Base-by-base conservation (phyloP, 805 yeast species). In the Yamadazyma olivae region DNA sequence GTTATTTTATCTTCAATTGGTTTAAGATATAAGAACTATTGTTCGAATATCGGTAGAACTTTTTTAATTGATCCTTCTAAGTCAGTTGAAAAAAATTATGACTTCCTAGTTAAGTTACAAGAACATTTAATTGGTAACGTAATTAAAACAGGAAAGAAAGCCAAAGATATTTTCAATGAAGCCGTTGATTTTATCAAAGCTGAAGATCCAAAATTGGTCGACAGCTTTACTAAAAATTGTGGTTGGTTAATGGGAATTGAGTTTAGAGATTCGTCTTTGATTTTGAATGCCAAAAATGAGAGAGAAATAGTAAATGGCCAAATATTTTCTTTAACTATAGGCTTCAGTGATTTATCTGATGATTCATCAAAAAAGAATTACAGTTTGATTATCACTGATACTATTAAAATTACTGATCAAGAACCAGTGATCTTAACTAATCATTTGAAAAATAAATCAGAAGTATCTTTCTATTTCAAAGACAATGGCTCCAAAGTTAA, bases 231-330 rank as follows among this genome's bases (percentile, higher is more conserved):
- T 32, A 84, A 84, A 53, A 86, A 86, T 51, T 75, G 82, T 44
- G 98, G 98, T 35, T 86, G 93, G 75, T 69, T 86, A 39, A 81
- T 86, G 38, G 98, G 98, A 40, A 74, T 91, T 43, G 96, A 88
- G 52, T 87, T 86, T 53, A 75, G 95, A 60, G 96, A 89, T 57
- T 72, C 90, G 0, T 66, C 81, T 2, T 77, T 85, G 45, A 70
- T 88, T 13, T 65, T 91, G 36, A 85, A 83, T 52, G 71, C 76
- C 17, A 89, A 85, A 51, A 83, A 79, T 56, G 84, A 81, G 26
- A 71, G 91, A 46, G 62, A 57, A 16, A 64, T 91, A 33, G 72
- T 72, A 40, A 83, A 80, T 40, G 91, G 90, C 27, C 81, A 87
- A 49, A 79, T 87, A 15, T 73, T 88, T 36, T 79, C 86, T 29